These are phyloP conservation scores for Solanum virginianum DNA, from an alignment of 257 asterid genomes.

Conservation along the genomic window DNA sequence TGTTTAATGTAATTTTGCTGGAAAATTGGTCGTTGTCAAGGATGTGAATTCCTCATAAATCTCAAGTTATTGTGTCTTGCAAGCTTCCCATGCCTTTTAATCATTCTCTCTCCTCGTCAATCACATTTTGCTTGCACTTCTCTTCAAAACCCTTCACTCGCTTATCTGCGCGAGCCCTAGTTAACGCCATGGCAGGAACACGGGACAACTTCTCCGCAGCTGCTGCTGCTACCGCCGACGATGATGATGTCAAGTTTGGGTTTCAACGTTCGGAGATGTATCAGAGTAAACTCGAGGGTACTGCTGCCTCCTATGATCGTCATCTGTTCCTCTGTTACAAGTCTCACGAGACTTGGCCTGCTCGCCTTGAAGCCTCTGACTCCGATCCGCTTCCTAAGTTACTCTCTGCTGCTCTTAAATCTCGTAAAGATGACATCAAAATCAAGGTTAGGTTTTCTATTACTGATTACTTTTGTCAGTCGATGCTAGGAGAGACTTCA, in stretches of 20 bases:
- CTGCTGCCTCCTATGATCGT: constrained; percentile 63
- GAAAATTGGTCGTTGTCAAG: neutral
- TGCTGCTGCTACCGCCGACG: neutral
- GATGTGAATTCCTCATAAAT: neutral
- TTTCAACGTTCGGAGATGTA: constrained; percentile 79
- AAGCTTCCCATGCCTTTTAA: neutral
- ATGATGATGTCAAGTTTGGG: constrained; percentile 44
- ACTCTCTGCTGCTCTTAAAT: constrained; percentile 44
- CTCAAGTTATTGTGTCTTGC: neutral
- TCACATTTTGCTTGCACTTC: constrained; percentile 10
- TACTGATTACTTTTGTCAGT: neutral
- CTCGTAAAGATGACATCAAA: constrained; percentile 51
- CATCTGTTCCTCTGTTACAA: constrained; percentile 88
- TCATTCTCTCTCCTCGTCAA: neutral
- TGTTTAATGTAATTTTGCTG: neutral
- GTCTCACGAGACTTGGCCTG: constrained; percentile 78
- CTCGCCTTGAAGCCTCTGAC: constrained; percentile 67
- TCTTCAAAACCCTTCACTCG: constrained; percentile 4
- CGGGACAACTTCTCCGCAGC: constrained; percentile 39
- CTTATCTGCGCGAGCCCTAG: neutral
- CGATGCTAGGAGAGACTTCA: neutral
- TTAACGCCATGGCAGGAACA: constrained; percentile 50
- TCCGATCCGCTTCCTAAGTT: constrained; percentile 79
- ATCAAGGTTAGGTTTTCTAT: constrained; percentile 30
- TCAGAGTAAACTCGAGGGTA: constrained; percentile 42